Evolutionary conservation across 495 filamentous ascomycete species (phyloP).

Genomic region (Penicillium herquei): DNA sequence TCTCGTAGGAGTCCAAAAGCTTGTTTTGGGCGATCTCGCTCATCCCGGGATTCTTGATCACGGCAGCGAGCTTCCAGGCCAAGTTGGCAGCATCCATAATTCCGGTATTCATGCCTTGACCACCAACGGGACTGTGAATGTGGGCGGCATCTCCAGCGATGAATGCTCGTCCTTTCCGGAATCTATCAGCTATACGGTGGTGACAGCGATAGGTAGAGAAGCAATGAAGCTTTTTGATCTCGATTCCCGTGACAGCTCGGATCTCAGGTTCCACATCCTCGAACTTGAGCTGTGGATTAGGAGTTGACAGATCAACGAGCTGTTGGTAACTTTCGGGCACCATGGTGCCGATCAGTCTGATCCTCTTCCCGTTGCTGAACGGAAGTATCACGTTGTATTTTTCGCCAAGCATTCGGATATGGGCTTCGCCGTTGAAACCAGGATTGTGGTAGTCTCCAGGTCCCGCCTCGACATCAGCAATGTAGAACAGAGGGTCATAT

Average conservation of each 20-base stretch:
- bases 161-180: constrained; percentile 30
- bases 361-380: constrained; percentile 19
- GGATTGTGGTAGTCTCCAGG: constrained; percentile 13
- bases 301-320: neutral
- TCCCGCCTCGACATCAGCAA: constrained; percentile 33
- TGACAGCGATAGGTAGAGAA: constrained; percentile 36
- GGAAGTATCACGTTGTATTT: constrained; percentile 32
- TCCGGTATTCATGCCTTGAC: constrained; percentile 62
- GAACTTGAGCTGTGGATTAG: constrained; percentile 22
- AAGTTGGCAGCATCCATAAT: constrained; percentile 60
- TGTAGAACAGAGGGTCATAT: constrained; percentile 33
- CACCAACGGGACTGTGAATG: constrained; percentile 55
- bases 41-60: constrained; percentile 32
- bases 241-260: constrained; percentile 15
- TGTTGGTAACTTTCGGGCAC: neutral
- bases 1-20: constrained; percentile 52
- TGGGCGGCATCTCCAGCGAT: constrained; percentile 52
- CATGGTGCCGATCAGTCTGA: constrained; percentile 25
- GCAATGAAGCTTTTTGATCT: constrained; percentile 35
- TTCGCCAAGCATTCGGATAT: constrained; percentile 25
- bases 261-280: constrained; percentile 29
- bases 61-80: constrained; percentile 53
- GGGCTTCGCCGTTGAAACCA: constrained; percentile 35
- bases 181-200: constrained; percentile 31
- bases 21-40: constrained; percentile 31